These are phyloP conservation scores for Citrus reticulata DNA, from an alignment of 345 rosid genomes.

Conservation along the genomic window DNA sequence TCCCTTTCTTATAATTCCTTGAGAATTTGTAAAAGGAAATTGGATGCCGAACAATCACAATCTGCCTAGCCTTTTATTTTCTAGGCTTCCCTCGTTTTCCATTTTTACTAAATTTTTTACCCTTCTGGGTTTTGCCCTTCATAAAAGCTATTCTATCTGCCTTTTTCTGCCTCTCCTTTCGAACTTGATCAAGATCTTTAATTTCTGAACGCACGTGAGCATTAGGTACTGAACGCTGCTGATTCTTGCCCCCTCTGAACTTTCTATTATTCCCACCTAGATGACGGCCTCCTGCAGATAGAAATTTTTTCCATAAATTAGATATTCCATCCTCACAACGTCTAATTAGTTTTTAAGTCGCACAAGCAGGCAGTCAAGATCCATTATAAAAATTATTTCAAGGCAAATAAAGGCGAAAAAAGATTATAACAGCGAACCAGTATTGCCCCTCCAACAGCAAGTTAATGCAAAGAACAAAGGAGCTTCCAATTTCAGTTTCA, in stretches of 20 bases:
- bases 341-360: neutral
- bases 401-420: neutral
- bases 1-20: neutral
- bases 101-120: constrained; percentile 31
- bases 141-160: constrained; percentile 51
- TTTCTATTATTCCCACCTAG: constrained; percentile 30
- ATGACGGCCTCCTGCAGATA: constrained; percentile 33
- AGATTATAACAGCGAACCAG: neutral
- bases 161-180: constrained; percentile 83
- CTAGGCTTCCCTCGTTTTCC: constrained; percentile 39
- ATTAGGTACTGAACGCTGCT: constrained; percentile 49
- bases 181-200: constrained; percentile 81
- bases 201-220: constrained; percentile 82
- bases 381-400: neutral
- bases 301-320: neutral
- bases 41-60: neutral
- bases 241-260: constrained; percentile 47
- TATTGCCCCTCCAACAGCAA: neutral
- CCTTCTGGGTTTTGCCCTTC: constrained; percentile 56
- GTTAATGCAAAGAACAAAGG: neutral
- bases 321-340: neutral
- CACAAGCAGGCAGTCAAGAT: neutral
- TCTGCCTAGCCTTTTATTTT: constrained; percentile 13
- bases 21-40: neutral
- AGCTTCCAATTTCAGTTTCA: neutral